Conservation (phyloP, 1,284 basidiomycete species). For the Papiliotrema flavescens region DNA sequence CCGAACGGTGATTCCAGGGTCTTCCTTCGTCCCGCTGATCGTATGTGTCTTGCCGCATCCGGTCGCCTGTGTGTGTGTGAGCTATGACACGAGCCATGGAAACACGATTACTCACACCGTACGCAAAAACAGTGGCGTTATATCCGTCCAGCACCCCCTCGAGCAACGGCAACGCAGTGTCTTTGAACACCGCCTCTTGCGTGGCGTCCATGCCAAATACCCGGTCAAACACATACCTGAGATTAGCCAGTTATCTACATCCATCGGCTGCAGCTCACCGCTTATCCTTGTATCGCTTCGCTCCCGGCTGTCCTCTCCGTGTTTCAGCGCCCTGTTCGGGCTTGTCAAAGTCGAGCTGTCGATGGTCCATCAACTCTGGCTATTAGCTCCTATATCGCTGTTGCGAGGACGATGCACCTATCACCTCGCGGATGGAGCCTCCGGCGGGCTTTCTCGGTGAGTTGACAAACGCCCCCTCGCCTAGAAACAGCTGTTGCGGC, state of each 20-base stretch:
- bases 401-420: slow-evolving; percentile 29
- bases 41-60: slow-evolving; percentile 98
- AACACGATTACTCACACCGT: slow-evolving; percentile 66
- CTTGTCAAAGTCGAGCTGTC: slow-evolving; percentile 84
- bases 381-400: neutral
- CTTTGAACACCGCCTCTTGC: slow-evolving; percentile 81
- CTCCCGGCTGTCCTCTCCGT: slow-evolving; percentile 61
- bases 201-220: slow-evolving; percentile 75
- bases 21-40: slow-evolving; percentile 79
- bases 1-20: slow-evolving; percentile 89
- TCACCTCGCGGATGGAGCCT: slow-evolving; percentile 45
- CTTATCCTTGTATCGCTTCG: slow-evolving; percentile 85
- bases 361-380: slow-evolving; percentile 52
- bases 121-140: slow-evolving; percentile 95
- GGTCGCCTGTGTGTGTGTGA: slow-evolving; percentile 72
- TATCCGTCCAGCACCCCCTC: slow-evolving; percentile 84
- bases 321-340: slow-evolving; percentile 80
- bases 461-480: slow-evolving; percentile 70
- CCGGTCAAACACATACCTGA: slow-evolving; percentile 87
- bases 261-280: slow-evolving; percentile 30
- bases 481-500: slow-evolving; percentile 60
- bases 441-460: slow-evolving; percentile 30
- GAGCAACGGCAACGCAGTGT: slow-evolving; percentile 77
- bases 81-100: neutral
- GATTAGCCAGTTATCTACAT: slow-evolving; percentile 3